A percentile compares a stretch with the other conserved stretches of the same genome.
These are phyloP conservation scores for Sclerotinia nivalis DNA, from an alignment of 2,329 filamentous ascomycete species.

Conservation along the genomic window DNA sequence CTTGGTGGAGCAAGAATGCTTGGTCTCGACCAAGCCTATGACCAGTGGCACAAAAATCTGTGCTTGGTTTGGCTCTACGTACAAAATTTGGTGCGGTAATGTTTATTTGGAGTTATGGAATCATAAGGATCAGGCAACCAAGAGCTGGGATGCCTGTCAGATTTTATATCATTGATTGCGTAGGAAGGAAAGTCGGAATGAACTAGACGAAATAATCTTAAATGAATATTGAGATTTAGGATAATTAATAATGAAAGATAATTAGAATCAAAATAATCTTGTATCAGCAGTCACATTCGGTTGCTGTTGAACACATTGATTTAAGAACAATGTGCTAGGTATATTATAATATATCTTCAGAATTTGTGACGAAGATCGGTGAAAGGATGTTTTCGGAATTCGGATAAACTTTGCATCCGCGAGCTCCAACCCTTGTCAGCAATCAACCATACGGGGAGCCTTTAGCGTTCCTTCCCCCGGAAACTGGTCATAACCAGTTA, in stretches of 20 bases:
- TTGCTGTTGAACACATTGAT: background rate
- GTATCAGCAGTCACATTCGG: background rate
- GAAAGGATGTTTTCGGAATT: background rate
- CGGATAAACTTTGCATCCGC: slow-evolving; percentile 5
- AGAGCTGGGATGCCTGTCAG: slow-evolving; percentile 37
- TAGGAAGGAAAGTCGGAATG: background rate
- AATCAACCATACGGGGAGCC: slow-evolving; percentile 15
- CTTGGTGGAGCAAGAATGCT: background rate
- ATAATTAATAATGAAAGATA: background rate
- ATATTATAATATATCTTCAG: too few species aligned
- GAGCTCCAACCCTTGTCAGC: slow-evolving; percentile 2
- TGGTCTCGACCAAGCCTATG: background rate
- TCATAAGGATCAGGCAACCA: slow-evolving; percentile 32
- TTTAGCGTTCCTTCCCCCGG: slow-evolving; percentile 24
- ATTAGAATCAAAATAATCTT: background rate
- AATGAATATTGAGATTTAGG: background rate
- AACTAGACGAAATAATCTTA: background rate
- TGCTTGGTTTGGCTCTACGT: slow-evolving; percentile 2
- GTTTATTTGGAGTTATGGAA: slow-evolving; percentile 7
- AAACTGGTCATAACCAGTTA: slow-evolving; percentile 19
- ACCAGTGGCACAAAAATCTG: background rate
- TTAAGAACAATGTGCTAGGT: too few species aligned
- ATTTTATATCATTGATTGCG: background rate
- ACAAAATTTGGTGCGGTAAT: background rate
- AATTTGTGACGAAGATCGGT: background rate